Conservation (phyloP, 1,139 yeast species). For the Candida glucosophila region DNA sequence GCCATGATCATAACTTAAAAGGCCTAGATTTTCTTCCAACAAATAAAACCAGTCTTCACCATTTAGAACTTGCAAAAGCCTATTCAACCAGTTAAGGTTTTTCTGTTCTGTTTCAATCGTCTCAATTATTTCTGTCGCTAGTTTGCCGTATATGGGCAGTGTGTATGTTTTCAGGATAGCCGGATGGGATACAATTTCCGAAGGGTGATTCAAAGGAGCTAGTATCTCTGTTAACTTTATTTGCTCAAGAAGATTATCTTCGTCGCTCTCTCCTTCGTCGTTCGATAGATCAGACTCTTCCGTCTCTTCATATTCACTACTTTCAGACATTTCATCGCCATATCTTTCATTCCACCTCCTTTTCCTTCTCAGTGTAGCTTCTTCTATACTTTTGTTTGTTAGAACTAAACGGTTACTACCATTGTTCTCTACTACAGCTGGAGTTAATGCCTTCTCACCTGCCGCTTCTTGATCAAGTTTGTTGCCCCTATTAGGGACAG, state of each 20-base stretch:
- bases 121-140: conserved; percentile 68
- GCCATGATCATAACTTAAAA: conserved; percentile 66
- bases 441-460: conserved; percentile 15
- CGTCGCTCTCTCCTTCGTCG: conserved; percentile 14
- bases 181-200: conserved; percentile 68
- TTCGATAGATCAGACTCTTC: conserved; percentile 12
- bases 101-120: conserved; percentile 74
- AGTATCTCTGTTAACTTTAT: conserved; percentile 47
- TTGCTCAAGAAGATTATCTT: conserved; percentile 26
- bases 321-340: conserved; percentile 7
- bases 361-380: conserved; percentile 18
- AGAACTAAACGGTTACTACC: conserved; percentile 33
- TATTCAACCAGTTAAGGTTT: conserved; percentile 60
- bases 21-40: conserved; percentile 53
- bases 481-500: conserved; percentile 27
- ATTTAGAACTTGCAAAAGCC: conserved; percentile 65
- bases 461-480: conserved; percentile 16
- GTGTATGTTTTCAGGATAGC: conserved; percentile 60
- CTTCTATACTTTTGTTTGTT: conserved; percentile 27
- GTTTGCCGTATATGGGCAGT: conserved; percentile 37
- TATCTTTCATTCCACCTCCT: conserved; percentile 30
- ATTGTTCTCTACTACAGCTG: conserved; percentile 34
- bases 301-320: conserved; percentile 3
- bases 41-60: conserved; percentile 79
- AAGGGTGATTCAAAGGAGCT: conserved; percentile 72